A percentile compares a stretch with the other conserved stretches of the same genome.
These are phyloP conservation scores for Fusarium globosum DNA, from an alignment of 2,329 filamentous ascomycete species.

Conservation along the genomic window DNA sequence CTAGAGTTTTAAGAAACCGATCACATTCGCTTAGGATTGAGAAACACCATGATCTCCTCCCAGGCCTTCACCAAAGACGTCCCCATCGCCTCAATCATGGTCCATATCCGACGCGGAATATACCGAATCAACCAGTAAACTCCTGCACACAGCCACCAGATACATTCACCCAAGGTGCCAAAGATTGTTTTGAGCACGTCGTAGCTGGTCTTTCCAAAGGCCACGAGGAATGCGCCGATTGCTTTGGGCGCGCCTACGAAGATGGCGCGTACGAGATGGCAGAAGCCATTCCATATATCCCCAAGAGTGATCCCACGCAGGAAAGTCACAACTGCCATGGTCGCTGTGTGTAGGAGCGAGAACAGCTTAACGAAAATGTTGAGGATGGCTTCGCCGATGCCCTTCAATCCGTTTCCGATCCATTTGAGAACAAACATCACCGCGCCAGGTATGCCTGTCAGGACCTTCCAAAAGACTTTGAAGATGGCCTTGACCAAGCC, in stretches of 20 bases:
- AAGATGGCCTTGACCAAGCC: conserved; percentile 18
- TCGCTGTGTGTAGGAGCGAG: conserved; percentile 52
- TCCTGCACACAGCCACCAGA: conserved; percentile 40
- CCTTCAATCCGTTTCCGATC: conserved; percentile 46
- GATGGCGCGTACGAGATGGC: conserved; percentile 44
- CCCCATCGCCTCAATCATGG: conserved; percentile 47
- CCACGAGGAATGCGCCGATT: conserved; percentile 40
- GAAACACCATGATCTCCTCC: conserved; percentile 51
- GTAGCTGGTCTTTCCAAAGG: conserved; percentile 40
- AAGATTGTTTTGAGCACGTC: conserved; percentile 47
- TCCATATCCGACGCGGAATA: conserved; percentile 49
- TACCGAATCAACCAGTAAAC: conserved; percentile 49
- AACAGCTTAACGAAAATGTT: conserved; percentile 43
- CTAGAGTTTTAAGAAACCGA: too few relatives aligned
- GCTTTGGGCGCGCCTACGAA: conserved; percentile 48
- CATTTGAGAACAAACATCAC: conserved; percentile 44
- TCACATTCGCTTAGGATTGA: conserved; percentile 52
- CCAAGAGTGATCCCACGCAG: conserved; percentile 51
- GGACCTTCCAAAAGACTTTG: conserved; percentile 27
- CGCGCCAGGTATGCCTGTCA: conserved; percentile 39
- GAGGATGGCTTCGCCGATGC: conserved; percentile 40
- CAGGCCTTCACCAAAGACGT: conserved; percentile 47
- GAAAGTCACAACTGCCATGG: conserved; percentile 49
- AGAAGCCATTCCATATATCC: conserved; percentile 54
- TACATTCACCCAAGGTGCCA: conserved; percentile 43